These are phyloP conservation scores for Wickerhamia fluorescens DNA, from an alignment of 805 yeast species.

Conservation along the genomic window DNA sequence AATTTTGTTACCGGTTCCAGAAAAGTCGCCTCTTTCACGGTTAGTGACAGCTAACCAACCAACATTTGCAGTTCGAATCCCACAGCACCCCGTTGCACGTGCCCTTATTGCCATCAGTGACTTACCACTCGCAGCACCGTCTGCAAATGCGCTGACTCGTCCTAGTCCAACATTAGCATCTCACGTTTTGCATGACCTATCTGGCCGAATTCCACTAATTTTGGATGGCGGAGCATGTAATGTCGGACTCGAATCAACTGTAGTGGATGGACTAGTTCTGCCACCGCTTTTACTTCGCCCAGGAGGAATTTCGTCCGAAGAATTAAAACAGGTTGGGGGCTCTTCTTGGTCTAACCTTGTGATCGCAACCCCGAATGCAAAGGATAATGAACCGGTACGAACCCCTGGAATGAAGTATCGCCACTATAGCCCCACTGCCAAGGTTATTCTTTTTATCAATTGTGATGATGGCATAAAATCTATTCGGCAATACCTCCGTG, in stretches of 20 bases:
- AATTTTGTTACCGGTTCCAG: conserved; percentile 61
- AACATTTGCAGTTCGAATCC: conserved; percentile 90
- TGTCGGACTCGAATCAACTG: conserved; percentile 93
- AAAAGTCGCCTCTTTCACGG: conserved; percentile 48
- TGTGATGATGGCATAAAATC: conserved; percentile 37
- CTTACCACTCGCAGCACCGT: conserved; percentile 93
- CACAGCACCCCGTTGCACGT: conserved; percentile 81
- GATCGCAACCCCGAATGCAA: conserved; percentile 62
- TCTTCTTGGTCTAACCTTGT: conserved; percentile 54
- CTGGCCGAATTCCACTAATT: conserved; percentile 75
- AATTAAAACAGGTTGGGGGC: conserved; percentile 63
- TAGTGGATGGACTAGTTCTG: conserved; percentile 75
- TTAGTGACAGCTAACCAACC: conserved; percentile 81
- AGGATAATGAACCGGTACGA: conserved; percentile 58
- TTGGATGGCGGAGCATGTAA: conserved; percentile 85
- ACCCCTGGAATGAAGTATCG: conserved; percentile 98
- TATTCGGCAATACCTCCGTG: conserved; percentile 18
- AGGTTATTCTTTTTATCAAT: conserved; percentile 59
- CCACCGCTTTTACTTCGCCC: conserved; percentile 92
- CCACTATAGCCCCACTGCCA: conserved; percentile 89
- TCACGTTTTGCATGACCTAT: conserved; percentile 76
- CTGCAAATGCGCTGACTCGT: conserved; percentile 92
- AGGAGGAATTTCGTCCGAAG: conserved; percentile 85
- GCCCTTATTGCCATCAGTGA: conserved; percentile 81
- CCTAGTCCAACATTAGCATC: conserved; percentile 89